These are phyloP conservation scores for Bonia amplexicaulis DNA, from an alignment of 176 grass and related monocot genomes.

Conservation along the genomic window DNA sequence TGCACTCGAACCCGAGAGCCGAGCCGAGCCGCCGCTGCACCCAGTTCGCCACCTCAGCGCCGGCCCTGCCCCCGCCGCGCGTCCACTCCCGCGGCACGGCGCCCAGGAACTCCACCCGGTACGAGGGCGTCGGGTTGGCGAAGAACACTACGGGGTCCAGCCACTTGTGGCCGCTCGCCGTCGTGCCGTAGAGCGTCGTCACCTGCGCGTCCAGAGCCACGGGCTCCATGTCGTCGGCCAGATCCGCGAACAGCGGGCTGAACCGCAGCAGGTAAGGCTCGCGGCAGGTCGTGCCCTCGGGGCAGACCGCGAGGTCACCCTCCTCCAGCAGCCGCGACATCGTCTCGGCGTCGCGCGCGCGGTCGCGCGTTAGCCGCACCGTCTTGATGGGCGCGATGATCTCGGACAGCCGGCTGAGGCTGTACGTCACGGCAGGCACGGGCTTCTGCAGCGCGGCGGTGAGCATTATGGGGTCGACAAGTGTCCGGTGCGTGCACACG, in stretches of 20 bases:
- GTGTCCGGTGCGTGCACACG: slow-evolving; percentile 85
- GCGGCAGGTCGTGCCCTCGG: slow-evolving; percentile 91
- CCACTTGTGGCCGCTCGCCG: slow-evolving; percentile 83
- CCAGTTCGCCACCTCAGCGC: slow-evolving; percentile 72
- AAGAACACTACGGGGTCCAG: slow-evolving; percentile 75
- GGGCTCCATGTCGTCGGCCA: slow-evolving; percentile 75
- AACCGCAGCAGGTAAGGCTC: slow-evolving; percentile 88
- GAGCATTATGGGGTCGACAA: slow-evolving; percentile 77
- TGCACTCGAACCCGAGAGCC: slow-evolving; percentile 76
- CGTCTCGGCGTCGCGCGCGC: slow-evolving; percentile 51
- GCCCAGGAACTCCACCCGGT: slow-evolving; percentile 66
- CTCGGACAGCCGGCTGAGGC: slow-evolving; percentile 69
- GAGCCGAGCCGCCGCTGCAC: slow-evolving; percentile 63
- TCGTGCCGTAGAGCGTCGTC: slow-evolving; percentile 61
- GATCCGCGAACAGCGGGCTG: slow-evolving; percentile 87
- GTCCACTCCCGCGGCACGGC: slow-evolving; percentile 49
- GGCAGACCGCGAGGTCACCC: slow-evolving; percentile 69
- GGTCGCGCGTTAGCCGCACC: slow-evolving; percentile 67
- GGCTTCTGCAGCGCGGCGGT: slow-evolving; percentile 44
- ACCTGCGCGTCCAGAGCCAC: slow-evolving; percentile 72
- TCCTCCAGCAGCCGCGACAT: slow-evolving; percentile 55
- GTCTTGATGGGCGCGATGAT: slow-evolving; percentile 70
- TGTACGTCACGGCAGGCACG: slow-evolving; percentile 82
- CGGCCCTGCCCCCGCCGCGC: slow-evolving; percentile 37
- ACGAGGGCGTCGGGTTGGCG: slow-evolving; percentile 57